phyloP scores from a whole-genome alignment of 768 basidiomycete genomes.

The Amanita pseudoporphyria region DNA sequence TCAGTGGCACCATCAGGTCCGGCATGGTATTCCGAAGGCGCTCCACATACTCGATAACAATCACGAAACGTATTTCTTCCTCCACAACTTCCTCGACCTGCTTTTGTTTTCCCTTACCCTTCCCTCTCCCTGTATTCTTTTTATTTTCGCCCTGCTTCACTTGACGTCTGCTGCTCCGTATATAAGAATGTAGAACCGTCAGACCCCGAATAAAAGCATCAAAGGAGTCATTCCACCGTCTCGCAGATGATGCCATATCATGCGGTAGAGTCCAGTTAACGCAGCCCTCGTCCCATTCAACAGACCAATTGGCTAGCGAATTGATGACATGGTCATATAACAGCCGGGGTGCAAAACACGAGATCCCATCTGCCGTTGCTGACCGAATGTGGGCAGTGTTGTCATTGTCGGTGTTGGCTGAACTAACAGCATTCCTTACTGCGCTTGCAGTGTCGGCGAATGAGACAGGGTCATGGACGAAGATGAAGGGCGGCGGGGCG shows the following conservation, averaged over 20 bases:
- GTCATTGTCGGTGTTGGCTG: not conserved
- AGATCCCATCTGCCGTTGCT: slow-evolving; percentile 36
- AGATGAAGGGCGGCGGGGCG: slow-evolving; percentile 56
- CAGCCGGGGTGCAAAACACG: slow-evolving; percentile 52
- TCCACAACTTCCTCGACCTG: not conserved
- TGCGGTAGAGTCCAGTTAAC: slow-evolving; percentile 41
- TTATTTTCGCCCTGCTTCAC: not conserved
- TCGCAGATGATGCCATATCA: slow-evolving; percentile 13
- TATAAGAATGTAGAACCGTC: slow-evolving; percentile 25
- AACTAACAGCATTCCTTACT: slow-evolving; percentile 17
- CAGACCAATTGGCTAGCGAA: slow-evolving; percentile 42
- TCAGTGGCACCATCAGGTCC: slow-evolving; percentile 59
- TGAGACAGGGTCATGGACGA: slow-evolving; percentile 49
- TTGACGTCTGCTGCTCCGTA: slow-evolving; percentile 2
- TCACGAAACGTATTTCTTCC: slow-evolving; percentile 36
- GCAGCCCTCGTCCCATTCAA: slow-evolving; percentile 54
- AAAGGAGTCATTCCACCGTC: slow-evolving; percentile 53
- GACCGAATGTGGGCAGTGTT: not conserved
- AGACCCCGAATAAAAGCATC: slow-evolving; percentile 68
- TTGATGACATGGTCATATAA: slow-evolving; percentile 63
- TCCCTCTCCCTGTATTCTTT: slow-evolving; percentile 11
- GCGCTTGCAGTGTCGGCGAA: slow-evolving; percentile 35
- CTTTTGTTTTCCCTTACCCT: slow-evolving; percentile 20
- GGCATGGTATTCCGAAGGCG: slow-evolving; percentile 51
- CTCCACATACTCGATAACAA: slow-evolving; percentile 63